Conservation (phyloP, 2,329 filamentous ascomycete species). For the Colletotrichum cordylinicola region DNA sequence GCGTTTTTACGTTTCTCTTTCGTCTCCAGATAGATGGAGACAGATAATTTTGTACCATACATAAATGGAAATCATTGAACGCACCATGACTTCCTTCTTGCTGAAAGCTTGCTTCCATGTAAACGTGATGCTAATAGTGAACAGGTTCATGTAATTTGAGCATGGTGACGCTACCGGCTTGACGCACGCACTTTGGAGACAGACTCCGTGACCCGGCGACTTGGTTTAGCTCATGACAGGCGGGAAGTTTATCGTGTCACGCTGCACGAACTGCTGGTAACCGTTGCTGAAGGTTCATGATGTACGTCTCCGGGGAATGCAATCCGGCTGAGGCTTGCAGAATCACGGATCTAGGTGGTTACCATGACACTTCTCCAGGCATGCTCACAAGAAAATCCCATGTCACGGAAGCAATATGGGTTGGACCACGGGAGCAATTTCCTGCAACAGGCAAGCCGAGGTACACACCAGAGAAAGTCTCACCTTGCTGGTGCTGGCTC, state of each 20-base stretch:
- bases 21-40: neutral
- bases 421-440: accelerated
- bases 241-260: neutral
- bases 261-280: neutral
- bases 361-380: neutral
- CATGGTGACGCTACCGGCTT: accelerated
- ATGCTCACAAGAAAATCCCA: neutral
- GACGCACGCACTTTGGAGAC: neutral
- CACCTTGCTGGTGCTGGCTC: neutral
- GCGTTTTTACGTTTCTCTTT: neutral
- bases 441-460: neutral
- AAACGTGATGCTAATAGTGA: neutral
- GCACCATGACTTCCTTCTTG: accelerated
- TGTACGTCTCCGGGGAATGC: neutral
- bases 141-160: accelerated
- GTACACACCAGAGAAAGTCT: neutral
- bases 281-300: neutral
- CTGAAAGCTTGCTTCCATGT: neutral
- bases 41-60: neutral
- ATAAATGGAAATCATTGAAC: neutral
- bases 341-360: neutral
- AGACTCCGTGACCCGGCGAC: neutral
- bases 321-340: neutral
- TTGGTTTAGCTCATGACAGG: neutral
- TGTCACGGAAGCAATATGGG: neutral